phyloP scores from a whole-genome alignment of 108 stramenopile species.

The Bacterosira constricta region DNA sequence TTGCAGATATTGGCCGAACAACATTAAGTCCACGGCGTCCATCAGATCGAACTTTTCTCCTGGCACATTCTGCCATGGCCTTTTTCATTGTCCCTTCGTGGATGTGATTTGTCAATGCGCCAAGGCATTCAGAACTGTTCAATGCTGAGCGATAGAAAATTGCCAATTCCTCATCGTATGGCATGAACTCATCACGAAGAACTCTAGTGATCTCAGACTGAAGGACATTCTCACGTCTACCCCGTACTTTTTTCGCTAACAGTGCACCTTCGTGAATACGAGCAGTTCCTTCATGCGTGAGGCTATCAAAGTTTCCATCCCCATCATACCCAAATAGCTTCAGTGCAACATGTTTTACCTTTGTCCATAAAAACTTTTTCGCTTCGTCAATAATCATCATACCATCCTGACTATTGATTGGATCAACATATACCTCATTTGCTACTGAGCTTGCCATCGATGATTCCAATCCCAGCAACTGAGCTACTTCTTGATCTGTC shows the following conservation, averaged over 20 bases:
- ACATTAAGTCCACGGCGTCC: conserved; percentile 45
- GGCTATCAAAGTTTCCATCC: neutral
- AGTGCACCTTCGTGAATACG: conserved; percentile 9
- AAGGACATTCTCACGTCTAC: conserved; percentile 18
- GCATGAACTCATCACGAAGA: conserved; percentile 30
- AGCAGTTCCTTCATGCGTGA: neutral
- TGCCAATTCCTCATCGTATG: conserved; percentile 6
- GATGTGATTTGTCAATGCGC: conserved; percentile 31
- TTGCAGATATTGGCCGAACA: conserved; percentile 23
- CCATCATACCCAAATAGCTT: conserved; percentile 16
- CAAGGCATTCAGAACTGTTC: neutral
- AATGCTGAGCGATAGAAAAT: neutral
- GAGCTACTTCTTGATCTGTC: conserved; percentile 35
- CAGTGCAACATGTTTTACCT: conserved; percentile 16
- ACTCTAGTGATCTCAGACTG: conserved; percentile 21
- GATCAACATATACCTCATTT: neutral
- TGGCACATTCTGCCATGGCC: conserved; percentile 37
- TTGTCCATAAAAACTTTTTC: conserved; percentile 19
- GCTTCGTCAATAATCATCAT: conserved; percentile 12
- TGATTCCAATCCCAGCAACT: conserved; percentile 43
- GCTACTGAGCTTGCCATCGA: too few relatives aligned
- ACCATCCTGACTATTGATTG: neutral
- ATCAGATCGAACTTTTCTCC: conserved; percentile 58
- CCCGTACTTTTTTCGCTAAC: conserved; percentile 16
- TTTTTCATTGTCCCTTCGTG: conserved; percentile 53